Conservation (phyloP, 2,329 filamentous ascomycete species). For the Waltergamsia citrina region DNA sequence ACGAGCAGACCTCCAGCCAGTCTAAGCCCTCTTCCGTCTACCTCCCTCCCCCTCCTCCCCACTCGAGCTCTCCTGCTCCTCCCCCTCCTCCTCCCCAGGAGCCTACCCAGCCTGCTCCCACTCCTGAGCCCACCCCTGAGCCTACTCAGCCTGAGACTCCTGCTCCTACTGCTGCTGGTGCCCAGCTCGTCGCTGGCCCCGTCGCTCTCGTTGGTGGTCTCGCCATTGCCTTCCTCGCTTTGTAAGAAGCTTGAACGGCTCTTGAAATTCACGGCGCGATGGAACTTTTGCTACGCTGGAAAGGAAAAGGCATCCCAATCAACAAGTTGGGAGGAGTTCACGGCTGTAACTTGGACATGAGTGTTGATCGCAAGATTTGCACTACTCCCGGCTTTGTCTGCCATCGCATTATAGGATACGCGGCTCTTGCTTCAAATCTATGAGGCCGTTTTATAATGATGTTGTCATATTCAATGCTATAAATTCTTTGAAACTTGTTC, state of each 20-base stretch:
- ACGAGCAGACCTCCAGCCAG: conserved; percentile 9
- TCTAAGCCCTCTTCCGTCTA: conserved; percentile 3
- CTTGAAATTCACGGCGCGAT: conserved; percentile 7
- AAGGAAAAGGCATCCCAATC: too few relatives aligned
- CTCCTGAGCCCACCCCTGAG: conserved; percentile 13
- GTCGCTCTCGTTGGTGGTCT: conserved; percentile 28
- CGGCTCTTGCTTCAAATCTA: too few relatives aligned
- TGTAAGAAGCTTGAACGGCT: conserved; percentile 23
- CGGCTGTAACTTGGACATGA: too few relatives aligned
- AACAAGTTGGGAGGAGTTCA: too few relatives aligned
- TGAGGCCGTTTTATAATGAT: too few relatives aligned
- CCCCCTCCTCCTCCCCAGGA: conserved; percentile 9
- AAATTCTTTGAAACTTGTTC: not conserved
- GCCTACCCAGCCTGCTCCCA: conserved; percentile 10
- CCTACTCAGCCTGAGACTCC: conserved; percentile 15
- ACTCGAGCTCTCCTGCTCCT: conserved; percentile 11
- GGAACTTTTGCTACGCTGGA: too few relatives aligned
- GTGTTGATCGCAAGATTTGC: too few relatives aligned
- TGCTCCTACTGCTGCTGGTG: conserved; percentile 15
- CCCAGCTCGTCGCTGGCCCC: conserved; percentile 24
- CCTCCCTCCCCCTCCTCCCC: conserved; percentile 1
- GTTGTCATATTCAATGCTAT: too few relatives aligned
- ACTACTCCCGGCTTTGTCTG: too few relatives aligned
- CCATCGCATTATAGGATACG: too few relatives aligned
- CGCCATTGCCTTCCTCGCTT: conserved; percentile 29